Evolutionary conservation across 2,329 filamentous ascomycete genomes (phyloP), one percentile per base, ranked within the genome.

Genomic region (Hypoxylon sp.): DNA sequence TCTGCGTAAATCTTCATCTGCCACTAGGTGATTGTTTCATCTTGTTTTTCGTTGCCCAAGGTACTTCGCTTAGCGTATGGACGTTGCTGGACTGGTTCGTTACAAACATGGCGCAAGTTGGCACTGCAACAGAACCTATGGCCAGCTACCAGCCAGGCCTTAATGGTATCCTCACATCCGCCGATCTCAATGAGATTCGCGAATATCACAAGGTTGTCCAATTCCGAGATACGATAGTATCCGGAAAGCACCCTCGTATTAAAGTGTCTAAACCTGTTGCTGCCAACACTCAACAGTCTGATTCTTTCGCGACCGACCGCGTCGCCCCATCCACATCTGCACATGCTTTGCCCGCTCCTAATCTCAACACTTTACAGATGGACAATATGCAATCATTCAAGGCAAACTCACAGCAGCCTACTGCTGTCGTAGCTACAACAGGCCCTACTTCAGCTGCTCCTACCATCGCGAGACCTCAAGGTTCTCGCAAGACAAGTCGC

Each of bases 171-270:
- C 59, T 72, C 44, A 58, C 70, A 47, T 51, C 68, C 56, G 59
- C 69, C 67, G 83, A 87, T 69, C 75, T 82, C 61, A 80, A 84
- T 72, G 87, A 90, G 73, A 79, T 90, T 51, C 78, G 82, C 72
- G 87, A 94, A 78, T 95, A 93, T 81, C 86, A 90, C 74, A 92
- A 90, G 79, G 91, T 98, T 73, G 77, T 97, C 74, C 87, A 84
- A 70, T 89, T 98, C 78, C 90, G 89, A 78, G 91, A 97, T 81
- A 84, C 89, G 70, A 86, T 98, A 71, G 83, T 95, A 75, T 87
- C 91, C 76, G 93, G 94, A 74, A 88, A 85, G 71, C 90, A 94
- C 73, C 84, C 87, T 51, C 84, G 80, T 71, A 84, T 90, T 78
- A 89, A 87, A 51, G 68, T 72, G 64, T 71, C 67, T 58, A 75